phyloP scores from a whole-genome alignment of 108 stramenopile genomes.

The Mediolabrus comicus region DNA sequence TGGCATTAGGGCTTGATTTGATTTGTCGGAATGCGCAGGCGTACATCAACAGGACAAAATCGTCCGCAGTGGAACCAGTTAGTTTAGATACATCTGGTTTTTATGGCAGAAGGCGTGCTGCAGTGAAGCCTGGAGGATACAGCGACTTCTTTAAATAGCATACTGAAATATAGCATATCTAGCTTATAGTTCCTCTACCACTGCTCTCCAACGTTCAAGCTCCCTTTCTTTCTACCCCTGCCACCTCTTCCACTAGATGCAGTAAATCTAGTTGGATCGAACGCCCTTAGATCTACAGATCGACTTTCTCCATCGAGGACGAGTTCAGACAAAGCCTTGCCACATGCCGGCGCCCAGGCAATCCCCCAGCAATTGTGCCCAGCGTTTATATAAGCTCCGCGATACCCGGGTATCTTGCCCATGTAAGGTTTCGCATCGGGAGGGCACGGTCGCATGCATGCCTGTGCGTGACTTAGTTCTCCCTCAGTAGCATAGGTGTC shows the following conservation, averaged over 20 bases:
- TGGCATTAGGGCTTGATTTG: slow-evolving; percentile 75
- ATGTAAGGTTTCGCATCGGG: slow-evolving; percentile 94
- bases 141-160: slow-evolving; percentile 36
- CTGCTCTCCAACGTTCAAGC: slow-evolving; percentile 76
- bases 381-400: slow-evolving; percentile 88
- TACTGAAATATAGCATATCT: background rate
- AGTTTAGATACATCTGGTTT: background rate
- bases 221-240: slow-evolving; percentile 70
- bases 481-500: slow-evolving; percentile 53
- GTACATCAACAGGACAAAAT: slow-evolving; percentile 52
- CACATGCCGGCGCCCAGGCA: slow-evolving; percentile 94
- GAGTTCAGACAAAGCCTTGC: slow-evolving; percentile 86
- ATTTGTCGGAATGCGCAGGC: slow-evolving; percentile 69
- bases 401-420: slow-evolving; percentile 80
- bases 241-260: slow-evolving; percentile 40
- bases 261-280: slow-evolving; percentile 77
- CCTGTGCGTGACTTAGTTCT: slow-evolving; percentile 51
- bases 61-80: slow-evolving; percentile 28
- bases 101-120: slow-evolving; percentile 37
- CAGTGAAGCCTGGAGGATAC: slow-evolving; percentile 44
- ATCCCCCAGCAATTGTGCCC: slow-evolving; percentile 99
- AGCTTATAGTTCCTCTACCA: slow-evolving; percentile 53
- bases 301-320: slow-evolving; percentile 69
- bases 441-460: slow-evolving; percentile 77
- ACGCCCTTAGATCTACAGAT: slow-evolving; percentile 62